Evolutionary conservation across 2,329 filamentous ascomycete genomes (phyloP).

Genomic region (Exophiala mesophila): DNA sequence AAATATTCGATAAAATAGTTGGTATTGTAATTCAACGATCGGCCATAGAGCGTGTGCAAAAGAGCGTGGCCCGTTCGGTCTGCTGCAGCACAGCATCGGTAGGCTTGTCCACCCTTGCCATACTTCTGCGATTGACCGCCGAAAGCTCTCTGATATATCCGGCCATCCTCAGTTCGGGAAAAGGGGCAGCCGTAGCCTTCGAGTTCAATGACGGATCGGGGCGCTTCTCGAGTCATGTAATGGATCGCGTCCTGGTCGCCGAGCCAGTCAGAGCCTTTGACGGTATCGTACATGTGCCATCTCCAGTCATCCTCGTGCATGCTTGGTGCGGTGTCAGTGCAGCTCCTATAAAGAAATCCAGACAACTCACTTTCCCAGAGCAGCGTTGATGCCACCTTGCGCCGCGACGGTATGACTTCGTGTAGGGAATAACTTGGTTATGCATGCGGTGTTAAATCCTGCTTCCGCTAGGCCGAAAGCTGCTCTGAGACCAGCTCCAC

Average conservation of each 20-base stretch:
- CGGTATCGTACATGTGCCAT: conserved; percentile 58
- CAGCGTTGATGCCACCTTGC: conserved; percentile 60
- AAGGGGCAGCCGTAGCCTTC: conserved; percentile 98
- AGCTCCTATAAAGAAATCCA: no score
- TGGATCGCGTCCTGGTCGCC: conserved; percentile 58
- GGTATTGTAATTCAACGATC: conserved; percentile 94
- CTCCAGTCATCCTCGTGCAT: conserved; percentile 55
- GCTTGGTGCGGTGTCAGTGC: conserved; percentile 26
- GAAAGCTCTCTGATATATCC: conserved; percentile 97
- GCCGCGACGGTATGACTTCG: conserved; percentile 63
- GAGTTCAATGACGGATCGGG: conserved; percentile 56
- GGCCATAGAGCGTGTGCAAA: conserved; percentile 95
- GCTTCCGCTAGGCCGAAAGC: conserved; percentile 60
- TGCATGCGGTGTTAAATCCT: conserved; percentile 61
- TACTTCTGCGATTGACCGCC: conserved; percentile 94
- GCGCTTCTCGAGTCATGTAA: conserved; percentile 55
- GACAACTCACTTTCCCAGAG: conserved; percentile 45
- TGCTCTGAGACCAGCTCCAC: conserved; percentile 59
- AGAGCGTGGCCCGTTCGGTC: conserved; percentile 97
- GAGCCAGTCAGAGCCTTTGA: conserved; percentile 56
- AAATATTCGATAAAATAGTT: conserved; percentile 99
- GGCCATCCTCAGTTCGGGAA: conserved; percentile 85
- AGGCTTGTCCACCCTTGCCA: conserved; percentile 96
- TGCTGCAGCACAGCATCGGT: conserved; percentile 92
- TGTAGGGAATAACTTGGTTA: conserved; percentile 61